Evolutionary conservation across 148 eudicot genomes (phyloP).

Genomic region (Camellia sinensis): DNA sequence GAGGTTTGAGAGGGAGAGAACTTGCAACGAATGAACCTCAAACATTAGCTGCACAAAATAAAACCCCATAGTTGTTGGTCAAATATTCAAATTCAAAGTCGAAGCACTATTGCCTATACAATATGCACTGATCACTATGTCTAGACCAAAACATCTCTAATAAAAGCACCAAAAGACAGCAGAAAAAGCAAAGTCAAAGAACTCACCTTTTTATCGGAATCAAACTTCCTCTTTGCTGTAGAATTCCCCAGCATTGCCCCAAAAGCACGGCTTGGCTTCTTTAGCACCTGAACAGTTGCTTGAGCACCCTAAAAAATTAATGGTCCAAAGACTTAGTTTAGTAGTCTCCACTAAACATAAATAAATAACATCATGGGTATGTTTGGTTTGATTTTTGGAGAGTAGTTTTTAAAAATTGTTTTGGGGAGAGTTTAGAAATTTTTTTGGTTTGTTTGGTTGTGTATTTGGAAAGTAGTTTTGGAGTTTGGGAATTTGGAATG

Average conservation of each 20-base stretch:
- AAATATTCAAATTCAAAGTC: not conserved
- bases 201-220: slow-evolving; percentile 46
- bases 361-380: not conserved
- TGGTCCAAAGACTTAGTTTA: not conserved
- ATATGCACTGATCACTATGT: not conserved
- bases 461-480: no score
- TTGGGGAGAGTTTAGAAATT: no score
- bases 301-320: slow-evolving; percentile 40
- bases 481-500: no score
- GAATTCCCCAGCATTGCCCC: slow-evolving; percentile 84
- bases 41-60: not conserved
- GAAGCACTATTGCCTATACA: not conserved
- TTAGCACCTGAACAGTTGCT: slow-evolving; percentile 70
- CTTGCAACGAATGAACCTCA: not conserved
- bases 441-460: no score
- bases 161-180: not conserved
- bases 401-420: no score
- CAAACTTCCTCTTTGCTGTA: slow-evolving; percentile 55
- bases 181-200: not conserved
- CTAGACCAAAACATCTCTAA: not conserved
- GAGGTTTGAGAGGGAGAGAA: not conserved
- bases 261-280: slow-evolving; percentile 79
- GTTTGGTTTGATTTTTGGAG: no score
- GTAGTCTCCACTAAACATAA: not conserved
- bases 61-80: not conserved